Evolutionary conservation across 306 rosid species (phyloP), one percentile per base, ranked within the genome.

Genomic region (Fagus sylvatica): DNA sequence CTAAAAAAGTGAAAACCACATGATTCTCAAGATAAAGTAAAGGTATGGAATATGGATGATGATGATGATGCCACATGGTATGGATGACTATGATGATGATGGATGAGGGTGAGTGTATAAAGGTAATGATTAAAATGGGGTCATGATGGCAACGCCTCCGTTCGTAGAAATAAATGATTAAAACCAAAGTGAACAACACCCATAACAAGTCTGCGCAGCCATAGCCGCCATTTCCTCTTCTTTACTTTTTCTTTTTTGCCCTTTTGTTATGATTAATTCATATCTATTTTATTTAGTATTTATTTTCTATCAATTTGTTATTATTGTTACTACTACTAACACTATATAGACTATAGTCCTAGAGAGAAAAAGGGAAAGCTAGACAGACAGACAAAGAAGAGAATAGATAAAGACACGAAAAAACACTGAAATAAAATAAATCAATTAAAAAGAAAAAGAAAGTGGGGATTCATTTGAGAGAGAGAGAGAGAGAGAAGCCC

Each of bases 191-290:
- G 28, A 30, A 53, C 67, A 34, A 17, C 32, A 13, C 64, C n/a
- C 33, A 56, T 46, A 59, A 73, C 73, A 76, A 41, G 67, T 74
- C 85, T 70, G 93, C 87, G 98, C 98, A 88, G 97, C 87, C 96
- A 83, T 17, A 86, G 96, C 97, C 94, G 98, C 95, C 95, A 83
- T 83, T 83, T 84, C 67, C 75, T 37, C 78, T 55, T 73, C 54
- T 72, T 48, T 12, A 1, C 2, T 8, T 46, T 10, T 41, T 6
- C 7, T 41, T 2, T 2, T 0, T 2, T 6, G 0, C 36, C 61
- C 60, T 37, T 53, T 28, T 72, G 42, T 78, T 34, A n/a, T 62
- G 48, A 51, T 69, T 32, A 64, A 57, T 6, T 54, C 6, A 15
- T 62, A 12, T 30, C 36, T 39, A 2, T 72, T 65, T 17, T 66